Evolutionary conservation across 2,329 filamentous ascomycete genomes (phyloP), one percentile per base, ranked within the genome.

Genomic region (Aspergillus hiratsukae): DNA sequence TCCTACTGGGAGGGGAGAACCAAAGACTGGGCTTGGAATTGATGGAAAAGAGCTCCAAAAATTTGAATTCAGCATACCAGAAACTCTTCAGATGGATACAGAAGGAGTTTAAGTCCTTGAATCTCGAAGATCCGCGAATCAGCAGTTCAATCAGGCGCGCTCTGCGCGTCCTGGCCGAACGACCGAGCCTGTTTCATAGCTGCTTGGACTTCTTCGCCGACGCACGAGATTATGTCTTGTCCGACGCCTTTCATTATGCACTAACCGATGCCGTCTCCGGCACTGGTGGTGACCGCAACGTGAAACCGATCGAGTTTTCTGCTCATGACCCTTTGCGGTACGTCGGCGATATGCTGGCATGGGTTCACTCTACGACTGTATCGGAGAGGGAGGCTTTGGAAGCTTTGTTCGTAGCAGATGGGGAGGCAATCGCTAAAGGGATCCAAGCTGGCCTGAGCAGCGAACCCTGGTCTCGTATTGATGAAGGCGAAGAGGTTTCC

Each of bases 71-170:
- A 17, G 93, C 90, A 4, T 99, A 94, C 65, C 93, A 99, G 70
- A 99, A 97, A 70, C 82, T 99, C 2, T 97, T 96, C 74, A 87
- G 90, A 65, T 99, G 93, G 93, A 87, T 96, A 21, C 92, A 97
- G 70, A 87, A 89, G 57, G 91, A 97, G 66, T 95, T 99, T 76
- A 96, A 92, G 72, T 87, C 87, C 0, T 76, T 97, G 51, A 95
- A 97, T 70, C 82, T 97, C 8, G 94, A 99, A 68, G 96, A 95
- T 63, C 92, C 92, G 0, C 92, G 96, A 66, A 92, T 97, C 71
- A 92, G 89, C 69, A 83, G 87, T 21, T 87, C 90, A 0, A 92
- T 99, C 59, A 84, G 93, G 52, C 85, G 87, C 55, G 91, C 91
- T 23, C 80, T 99, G 41, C 85, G 91, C 50, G 90, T 96, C 10